Evolutionary conservation across 306 rosid genomes (phyloP).

Genomic region (Fagus sylvatica): DNA sequence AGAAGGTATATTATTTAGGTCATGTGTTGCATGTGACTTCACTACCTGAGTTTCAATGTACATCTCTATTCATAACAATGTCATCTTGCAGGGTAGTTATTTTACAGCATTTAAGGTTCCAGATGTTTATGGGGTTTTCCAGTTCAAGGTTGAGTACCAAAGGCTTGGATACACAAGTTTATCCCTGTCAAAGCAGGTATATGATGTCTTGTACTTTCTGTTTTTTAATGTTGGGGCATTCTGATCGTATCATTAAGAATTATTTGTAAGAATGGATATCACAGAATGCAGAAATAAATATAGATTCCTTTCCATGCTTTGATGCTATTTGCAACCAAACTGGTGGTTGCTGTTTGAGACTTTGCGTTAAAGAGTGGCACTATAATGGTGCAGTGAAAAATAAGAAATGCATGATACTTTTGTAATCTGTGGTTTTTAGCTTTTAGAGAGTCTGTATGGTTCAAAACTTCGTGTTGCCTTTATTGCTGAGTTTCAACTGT

Average conservation of each 20-base stretch:
- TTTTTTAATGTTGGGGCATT: neutral
- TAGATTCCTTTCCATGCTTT: neutral
- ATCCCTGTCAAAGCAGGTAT: conserved; percentile 87
- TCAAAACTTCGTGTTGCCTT: neutral
- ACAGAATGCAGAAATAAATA: neutral
- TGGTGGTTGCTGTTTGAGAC: neutral
- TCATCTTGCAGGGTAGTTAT: conserved; percentile 63
- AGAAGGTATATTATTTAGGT: conserved; percentile 53
- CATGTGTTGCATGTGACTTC: conserved; percentile 12
- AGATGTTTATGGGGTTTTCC: conserved; percentile 99
- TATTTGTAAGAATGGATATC: neutral
- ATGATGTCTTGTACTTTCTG: neutral
- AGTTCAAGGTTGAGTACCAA: conserved; percentile 89
- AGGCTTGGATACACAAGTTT: conserved; percentile 89
- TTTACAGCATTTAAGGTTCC: conserved; percentile 90
- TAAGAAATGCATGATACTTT: neutral
- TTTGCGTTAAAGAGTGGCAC: neutral
- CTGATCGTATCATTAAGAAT: neutral
- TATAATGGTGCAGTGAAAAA: neutral
- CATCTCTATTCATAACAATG: neutral
- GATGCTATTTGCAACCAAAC: neutral
- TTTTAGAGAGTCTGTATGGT: neutral
- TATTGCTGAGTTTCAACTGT: neutral
- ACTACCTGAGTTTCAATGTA: neutral
- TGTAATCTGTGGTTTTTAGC: neutral